These are phyloP conservation scores for Solidago caesia DNA, from an alignment of 129 eudicot genomes.

Conservation along the genomic window DNA sequence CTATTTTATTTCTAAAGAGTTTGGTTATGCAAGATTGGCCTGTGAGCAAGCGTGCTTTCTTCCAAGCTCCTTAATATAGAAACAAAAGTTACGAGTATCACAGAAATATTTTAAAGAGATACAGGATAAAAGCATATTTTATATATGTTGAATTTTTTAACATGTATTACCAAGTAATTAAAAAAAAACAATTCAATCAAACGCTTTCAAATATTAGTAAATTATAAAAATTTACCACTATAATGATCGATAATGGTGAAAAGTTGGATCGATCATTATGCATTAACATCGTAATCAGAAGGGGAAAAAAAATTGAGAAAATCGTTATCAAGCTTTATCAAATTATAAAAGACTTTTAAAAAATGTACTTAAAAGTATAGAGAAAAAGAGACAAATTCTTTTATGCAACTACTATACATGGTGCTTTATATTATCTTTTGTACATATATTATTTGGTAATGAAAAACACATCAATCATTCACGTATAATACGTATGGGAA, in stretches of 20 bases:
- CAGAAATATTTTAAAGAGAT: too few relatives aligned
- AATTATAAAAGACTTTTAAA: conserved; percentile 21
- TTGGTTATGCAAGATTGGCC: conserved; percentile 25
- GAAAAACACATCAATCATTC: conserved; percentile 27
- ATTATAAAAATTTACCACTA: conserved; percentile 1
- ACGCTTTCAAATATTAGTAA: not conserved
- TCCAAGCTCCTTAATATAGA: conserved; percentile 17
- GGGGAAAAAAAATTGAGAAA: conserved; percentile 26
- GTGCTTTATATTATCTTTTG: conserved; percentile 20
- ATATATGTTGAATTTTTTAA: not conserved
- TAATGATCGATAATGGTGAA: conserved; percentile 26
- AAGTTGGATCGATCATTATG: conserved; percentile 20
- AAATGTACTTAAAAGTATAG: conserved; percentile 26
- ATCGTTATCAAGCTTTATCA: conserved; percentile 33
- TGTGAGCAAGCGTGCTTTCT: conserved; percentile 17
- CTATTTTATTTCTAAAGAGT: not conserved
- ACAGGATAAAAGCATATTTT: not conserved
- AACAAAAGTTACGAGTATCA: conserved; percentile 16
- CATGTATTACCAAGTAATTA: not conserved
- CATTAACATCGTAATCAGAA: conserved; percentile 21
- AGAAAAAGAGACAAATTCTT: conserved; percentile 29
- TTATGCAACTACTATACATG: conserved; percentile 14
- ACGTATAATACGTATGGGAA: not conserved
- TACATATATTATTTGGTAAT: not conserved
- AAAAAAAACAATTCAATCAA: not conserved